Evolutionary conservation across 805 yeast genomes (phyloP).

Genomic region (Metschnikowia santaceciliae): DNA sequence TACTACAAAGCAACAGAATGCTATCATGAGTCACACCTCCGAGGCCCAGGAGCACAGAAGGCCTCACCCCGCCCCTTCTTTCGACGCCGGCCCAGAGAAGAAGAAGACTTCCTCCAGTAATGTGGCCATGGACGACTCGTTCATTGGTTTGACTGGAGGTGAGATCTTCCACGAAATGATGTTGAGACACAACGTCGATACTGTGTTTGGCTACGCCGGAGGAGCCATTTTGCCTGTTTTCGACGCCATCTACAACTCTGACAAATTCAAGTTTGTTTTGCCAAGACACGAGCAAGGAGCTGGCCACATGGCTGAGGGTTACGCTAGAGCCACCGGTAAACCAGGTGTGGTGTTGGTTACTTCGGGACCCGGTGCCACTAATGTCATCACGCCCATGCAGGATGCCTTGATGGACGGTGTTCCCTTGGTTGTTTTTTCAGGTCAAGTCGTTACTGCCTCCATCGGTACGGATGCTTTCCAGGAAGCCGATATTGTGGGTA

Average conservation of each 20-base stretch:
- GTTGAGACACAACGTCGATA: conserved; percentile 92
- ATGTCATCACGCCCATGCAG: conserved; percentile 97
- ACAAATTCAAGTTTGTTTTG: conserved; percentile 81
- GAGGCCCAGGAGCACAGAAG: conserved; percentile 22
- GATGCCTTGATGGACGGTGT: conserved; percentile 97
- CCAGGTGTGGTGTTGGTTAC: conserved; percentile 98
- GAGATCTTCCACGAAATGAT: conserved; percentile 99
- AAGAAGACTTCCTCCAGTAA: conserved; percentile 4
- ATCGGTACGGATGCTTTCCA: conserved; percentile 99
- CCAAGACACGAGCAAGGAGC: conserved; percentile 99
- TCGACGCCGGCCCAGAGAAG: conserved; percentile 30
- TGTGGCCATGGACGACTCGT: conserved; percentile 68
- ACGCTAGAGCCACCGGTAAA: conserved; percentile 91
- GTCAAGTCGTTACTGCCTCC: conserved; percentile 93
- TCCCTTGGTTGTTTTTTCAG: conserved; percentile 93
- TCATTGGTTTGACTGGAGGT: conserved; percentile 97
- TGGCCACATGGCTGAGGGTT: conserved; percentile 99
- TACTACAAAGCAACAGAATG: conserved; percentile 28
- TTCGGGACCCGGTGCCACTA: conserved; percentile 99
- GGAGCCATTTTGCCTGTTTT: conserved; percentile 98
- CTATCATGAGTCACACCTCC: conserved; percentile 22
- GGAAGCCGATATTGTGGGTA: conserved; percentile 97
- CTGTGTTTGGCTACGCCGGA: conserved; percentile 97
- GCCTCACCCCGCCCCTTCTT: conserved; percentile 51
- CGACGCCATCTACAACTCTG: conserved; percentile 92